Percentiles rank a stretch among this genome's conserved stretches.
These are phyloP conservation scores for Ganoderma leucocontextum DNA, from an alignment of 1,284 basidiomycete genomes.

Conservation along the genomic window DNA sequence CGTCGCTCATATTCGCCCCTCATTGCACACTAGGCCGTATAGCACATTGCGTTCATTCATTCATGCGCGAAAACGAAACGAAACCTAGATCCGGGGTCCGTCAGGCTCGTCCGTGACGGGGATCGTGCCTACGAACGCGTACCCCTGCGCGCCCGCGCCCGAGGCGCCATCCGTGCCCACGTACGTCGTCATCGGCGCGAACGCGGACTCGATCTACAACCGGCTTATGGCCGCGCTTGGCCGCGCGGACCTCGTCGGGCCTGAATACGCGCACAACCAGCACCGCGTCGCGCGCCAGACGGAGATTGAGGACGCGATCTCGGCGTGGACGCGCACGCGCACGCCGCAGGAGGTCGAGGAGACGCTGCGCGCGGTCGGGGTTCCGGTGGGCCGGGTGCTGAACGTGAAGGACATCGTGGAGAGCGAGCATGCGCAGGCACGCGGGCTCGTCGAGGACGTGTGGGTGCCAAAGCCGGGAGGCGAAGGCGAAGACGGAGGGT, in stretches of 20 bases:
- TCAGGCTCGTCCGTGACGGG: slow-evolving; percentile 78
- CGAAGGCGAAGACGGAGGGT: slow-evolving; percentile 39
- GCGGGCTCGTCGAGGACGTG: slow-evolving; percentile 68
- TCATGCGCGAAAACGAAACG: background rate
- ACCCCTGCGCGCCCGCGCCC: slow-evolving; percentile 63
- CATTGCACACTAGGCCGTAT: background rate
- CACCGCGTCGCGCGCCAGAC: slow-evolving; percentile 63
- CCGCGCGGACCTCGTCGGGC: slow-evolving; percentile 64
- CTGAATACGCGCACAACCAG: slow-evolving; percentile 64
- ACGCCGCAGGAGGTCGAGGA: slow-evolving; percentile 64
- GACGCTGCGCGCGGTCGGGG: slow-evolving; percentile 63
- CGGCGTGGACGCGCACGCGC: slow-evolving; percentile 63
- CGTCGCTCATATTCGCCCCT: background rate
- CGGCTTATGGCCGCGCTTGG: slow-evolving; percentile 68
- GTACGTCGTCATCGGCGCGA: slow-evolving; percentile 75
- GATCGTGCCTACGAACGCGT: slow-evolving; percentile 77
- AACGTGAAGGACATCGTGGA: slow-evolving; percentile 68
- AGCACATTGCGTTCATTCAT: background rate
- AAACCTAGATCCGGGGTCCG: slow-evolving; percentile 64
- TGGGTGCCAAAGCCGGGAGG: slow-evolving; percentile 51
- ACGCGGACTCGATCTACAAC: slow-evolving; percentile 73
- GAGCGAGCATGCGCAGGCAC: slow-evolving; percentile 59
- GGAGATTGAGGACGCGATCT: slow-evolving; percentile 71
- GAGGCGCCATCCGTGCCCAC: slow-evolving; percentile 50
- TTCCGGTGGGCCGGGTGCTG: slow-evolving; percentile 70